Conservation (phyloP, 768 basidiomycete species). For the Butyriboletus loyo region DNA sequence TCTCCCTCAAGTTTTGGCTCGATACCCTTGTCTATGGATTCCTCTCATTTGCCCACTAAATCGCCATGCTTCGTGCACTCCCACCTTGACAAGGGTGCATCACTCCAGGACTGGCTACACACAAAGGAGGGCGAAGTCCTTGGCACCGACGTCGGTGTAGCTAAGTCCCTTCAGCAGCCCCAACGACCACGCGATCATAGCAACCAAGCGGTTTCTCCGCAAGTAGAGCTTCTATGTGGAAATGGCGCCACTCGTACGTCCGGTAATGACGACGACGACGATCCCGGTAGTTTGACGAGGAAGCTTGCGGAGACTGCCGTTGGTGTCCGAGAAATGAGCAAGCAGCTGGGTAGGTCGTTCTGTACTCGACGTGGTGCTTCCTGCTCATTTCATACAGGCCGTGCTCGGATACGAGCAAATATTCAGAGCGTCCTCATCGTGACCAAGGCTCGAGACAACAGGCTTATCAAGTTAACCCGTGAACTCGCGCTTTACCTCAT, state of each 20-base stretch:
- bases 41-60: constrained; percentile 26
- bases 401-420: constrained; percentile 85
- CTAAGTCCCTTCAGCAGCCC: constrained; percentile 44
- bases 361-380: background rate
- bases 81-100: constrained; percentile 78
- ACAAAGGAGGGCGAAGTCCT: constrained; percentile 28
- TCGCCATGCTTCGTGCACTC: constrained; percentile 96
- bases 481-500: constrained; percentile 95
- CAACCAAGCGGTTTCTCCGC: constrained; percentile 4
- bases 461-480: constrained; percentile 91
- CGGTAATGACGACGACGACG: constrained; percentile 54
- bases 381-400: constrained; percentile 51
- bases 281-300: constrained; percentile 79
- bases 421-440: constrained; percentile 94
- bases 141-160: constrained; percentile 44
- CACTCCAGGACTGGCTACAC: constrained; percentile 73
- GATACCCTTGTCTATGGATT: constrained; percentile 27
- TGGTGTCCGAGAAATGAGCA: constrained; percentile 97
- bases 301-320: constrained; percentile 97
- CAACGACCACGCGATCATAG: constrained; percentile 10
- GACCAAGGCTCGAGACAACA: constrained; percentile 96
- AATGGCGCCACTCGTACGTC: constrained; percentile 19
- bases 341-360: constrained; percentile 76
- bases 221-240: constrained; percentile 13
- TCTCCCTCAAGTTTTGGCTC: constrained; percentile 28